Conservation (phyloP, 2,329 filamentous ascomycete genomes). For the Diplodia sapinea region DNA sequence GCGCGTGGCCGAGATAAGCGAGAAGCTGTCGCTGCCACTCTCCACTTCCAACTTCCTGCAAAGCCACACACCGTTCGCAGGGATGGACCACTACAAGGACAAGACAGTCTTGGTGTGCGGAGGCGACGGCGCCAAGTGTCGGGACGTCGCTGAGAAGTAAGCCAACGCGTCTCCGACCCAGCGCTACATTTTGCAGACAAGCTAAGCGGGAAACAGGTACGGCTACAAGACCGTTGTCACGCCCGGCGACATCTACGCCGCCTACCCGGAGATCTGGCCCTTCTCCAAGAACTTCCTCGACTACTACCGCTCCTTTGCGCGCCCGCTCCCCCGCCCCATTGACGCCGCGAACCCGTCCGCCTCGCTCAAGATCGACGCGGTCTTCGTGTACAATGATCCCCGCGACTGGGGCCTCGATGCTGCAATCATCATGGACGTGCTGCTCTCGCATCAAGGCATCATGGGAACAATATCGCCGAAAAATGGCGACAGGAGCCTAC, state of each 20-base stretch:
- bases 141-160: conserved; percentile 71
- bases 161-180: conserved; percentile 25
- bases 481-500: conserved; percentile 69
- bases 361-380: conserved; percentile 79
- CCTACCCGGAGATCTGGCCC: conserved; percentile 79
- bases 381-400: conserved; percentile 95
- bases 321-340: conserved; percentile 60
- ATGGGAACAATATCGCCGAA: conserved; percentile 78
- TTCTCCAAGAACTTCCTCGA: conserved; percentile 68
- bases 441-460: conserved; percentile 78
- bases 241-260: conserved; percentile 79
- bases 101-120: conserved; percentile 58
- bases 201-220: conserved; percentile 53
- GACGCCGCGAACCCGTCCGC: conserved; percentile 50
- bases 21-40: conserved; percentile 68
- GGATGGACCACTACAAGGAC: conserved; percentile 64
- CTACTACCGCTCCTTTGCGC: conserved; percentile 65
- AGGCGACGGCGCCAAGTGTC: conserved; percentile 62
- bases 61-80: conserved; percentile 85
- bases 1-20: conserved; percentile 71
- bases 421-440: conserved; percentile 81
- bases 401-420: conserved; percentile 93
- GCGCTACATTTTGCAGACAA: not conserved
- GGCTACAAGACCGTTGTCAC: conserved; percentile 84
- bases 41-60: conserved; percentile 78